Evolutionary conservation across 2,329 filamentous ascomycete species (phyloP).

Genomic region (Alternaria solani): DNA sequence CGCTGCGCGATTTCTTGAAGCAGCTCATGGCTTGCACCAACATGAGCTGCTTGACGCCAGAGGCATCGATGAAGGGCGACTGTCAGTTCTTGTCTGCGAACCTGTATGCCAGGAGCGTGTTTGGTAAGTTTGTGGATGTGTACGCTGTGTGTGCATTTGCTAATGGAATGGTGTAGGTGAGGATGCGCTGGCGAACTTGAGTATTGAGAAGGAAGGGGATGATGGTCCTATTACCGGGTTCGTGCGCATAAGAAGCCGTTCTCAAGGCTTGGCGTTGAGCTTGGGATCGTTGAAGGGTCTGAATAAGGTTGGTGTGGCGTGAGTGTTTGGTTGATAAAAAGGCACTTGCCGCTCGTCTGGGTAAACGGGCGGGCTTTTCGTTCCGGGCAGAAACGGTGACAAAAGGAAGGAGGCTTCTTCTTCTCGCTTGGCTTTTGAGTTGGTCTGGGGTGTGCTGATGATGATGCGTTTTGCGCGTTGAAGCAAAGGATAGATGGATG

Average conservation of each 20-base stretch:
- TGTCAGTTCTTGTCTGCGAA: slow-evolving; percentile 98
- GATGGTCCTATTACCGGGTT: slow-evolving; percentile 96
- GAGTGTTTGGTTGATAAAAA: slow-evolving; percentile 10
- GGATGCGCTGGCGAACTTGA: slow-evolving; percentile 96
- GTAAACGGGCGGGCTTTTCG: not conserved
- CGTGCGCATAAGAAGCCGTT: slow-evolving; percentile 95
- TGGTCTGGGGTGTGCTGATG: not conserved
- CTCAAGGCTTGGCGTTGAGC: slow-evolving; percentile 92
- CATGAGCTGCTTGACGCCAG: slow-evolving; percentile 97
- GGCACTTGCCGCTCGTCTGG: not conserved
- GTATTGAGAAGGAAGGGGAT: slow-evolving; percentile 96
- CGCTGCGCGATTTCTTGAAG: slow-evolving; percentile 87
- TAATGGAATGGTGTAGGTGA: slow-evolving; percentile 69
- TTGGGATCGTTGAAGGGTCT: slow-evolving; percentile 93
- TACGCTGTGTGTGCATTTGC: slow-evolving; percentile 2
- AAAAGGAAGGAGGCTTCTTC: slow-evolving; percentile 10
- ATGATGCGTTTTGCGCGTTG: not conserved
- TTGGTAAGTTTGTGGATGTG: slow-evolving; percentile 74
- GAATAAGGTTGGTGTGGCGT: slow-evolving; percentile 60
- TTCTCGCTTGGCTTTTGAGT: slow-evolving; percentile 6
- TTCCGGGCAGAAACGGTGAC: not conserved
- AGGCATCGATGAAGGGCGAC: slow-evolving; percentile 94
- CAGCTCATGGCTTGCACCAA: slow-evolving; percentile 98
- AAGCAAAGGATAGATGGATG: not conserved
- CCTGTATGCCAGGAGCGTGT: slow-evolving; percentile 93